Base-by-base conservation (phyloP, 768 basidiomycete species). In the Leccinum pellstonianum region DNA sequence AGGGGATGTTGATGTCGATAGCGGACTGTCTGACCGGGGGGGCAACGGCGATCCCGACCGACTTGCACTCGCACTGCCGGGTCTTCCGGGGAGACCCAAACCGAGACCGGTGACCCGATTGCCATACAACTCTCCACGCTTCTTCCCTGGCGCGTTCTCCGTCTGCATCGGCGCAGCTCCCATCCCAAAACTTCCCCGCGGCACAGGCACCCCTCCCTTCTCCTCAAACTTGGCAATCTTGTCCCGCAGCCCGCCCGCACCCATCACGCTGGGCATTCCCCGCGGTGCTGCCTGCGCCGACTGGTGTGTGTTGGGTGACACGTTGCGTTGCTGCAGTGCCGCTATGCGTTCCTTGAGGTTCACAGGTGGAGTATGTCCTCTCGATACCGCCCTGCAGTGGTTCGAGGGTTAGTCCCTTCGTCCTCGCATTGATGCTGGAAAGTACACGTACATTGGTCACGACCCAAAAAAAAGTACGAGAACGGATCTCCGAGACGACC, bases 311-410 rank as follows among this genome's bases (percentile, higher is more conserved):
- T 57, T 61, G 63, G 66, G 61, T 57, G 70, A 55, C 56, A 65
- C 61, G 43, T 61, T 69, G 64, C 83, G 81, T 64, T 90, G 89
- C 70, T 93, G 85, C 52, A 93, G 77, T 27, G 90, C 90, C 17
- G 91, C 91, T 62, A 93, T 92, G 56, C 91, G 87, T 65, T 92
- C 90, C 74, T 86, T 91, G 68, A 92, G 83, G 70, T 87, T 89
- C 54, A 76, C 78, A 52, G 70, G 70, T 0, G 70, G 62, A 35
- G 70, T 63, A 47, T 68, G 58, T 12, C 63, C 61, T 67, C 68
- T 68, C 51, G 71, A 63, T 53, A 68, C 54, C 25, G 71, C 66
- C 69, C 71, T 75, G 19, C 10, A 46, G 43, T 46, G 58, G 52
- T 50, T 17, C 15, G 15, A 55, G 47, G 35, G 68, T 75, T 55